Evolutionary conservation across 257 asterid genomes (phyloP).

Genomic region (Scutellaria barbata): DNA sequence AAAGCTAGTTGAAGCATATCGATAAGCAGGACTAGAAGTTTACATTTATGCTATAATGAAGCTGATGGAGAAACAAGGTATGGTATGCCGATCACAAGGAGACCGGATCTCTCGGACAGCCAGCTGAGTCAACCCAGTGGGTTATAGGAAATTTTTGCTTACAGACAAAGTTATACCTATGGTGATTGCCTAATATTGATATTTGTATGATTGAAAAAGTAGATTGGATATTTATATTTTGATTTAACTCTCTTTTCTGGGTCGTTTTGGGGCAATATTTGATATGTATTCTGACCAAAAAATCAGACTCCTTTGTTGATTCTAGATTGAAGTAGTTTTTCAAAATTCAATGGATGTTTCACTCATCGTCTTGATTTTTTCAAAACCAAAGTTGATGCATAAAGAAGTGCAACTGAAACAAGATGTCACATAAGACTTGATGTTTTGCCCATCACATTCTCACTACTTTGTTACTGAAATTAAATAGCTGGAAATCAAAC

Average conservation of each 20-base stretch:
- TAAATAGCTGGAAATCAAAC: no score
- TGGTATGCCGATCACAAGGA: no score
- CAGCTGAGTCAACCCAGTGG: neutral
- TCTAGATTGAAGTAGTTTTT: neutral
- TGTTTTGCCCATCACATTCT: neutral
- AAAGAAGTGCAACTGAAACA: no score
- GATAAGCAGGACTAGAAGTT: constrained; percentile 26
- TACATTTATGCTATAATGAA: neutral
- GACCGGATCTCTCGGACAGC: no score
- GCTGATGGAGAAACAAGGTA: neutral
- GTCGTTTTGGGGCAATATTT: neutral
- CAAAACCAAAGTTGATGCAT: no score
- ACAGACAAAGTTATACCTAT: neutral
- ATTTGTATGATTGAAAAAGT: neutral
- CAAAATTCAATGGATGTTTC: neutral
- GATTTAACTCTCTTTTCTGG: neutral
- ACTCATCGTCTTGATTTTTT: no score
- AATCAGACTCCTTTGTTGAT: neutral
- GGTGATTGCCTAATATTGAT: constrained; percentile 11
- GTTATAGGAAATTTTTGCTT: constrained; percentile 24
- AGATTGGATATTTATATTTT: neutral
- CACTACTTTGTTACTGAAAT: neutral
- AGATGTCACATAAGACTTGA: no score
- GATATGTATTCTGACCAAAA: neutral
- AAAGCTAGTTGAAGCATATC: constrained; percentile 48